These are phyloP conservation scores for Wallacemonas sp. DNA, from an alignment of 208 protist genomes.

Conservation along the genomic window DNA sequence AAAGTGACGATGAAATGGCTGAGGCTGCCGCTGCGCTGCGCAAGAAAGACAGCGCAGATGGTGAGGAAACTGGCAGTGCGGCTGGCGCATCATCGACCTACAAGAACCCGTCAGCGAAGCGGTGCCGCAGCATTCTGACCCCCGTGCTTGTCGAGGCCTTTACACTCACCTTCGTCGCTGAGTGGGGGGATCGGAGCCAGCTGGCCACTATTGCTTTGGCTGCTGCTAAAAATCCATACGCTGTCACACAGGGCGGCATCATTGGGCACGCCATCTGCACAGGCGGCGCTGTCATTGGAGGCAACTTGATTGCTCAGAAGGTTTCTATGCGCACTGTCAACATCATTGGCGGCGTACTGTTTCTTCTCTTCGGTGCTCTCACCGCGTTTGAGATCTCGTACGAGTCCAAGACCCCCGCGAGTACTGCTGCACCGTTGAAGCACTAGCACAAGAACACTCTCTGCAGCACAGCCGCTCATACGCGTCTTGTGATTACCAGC, in stretches of 20 bases:
- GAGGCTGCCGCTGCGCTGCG: slow-evolving; percentile 82
- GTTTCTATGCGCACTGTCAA: slow-evolving; percentile 84
- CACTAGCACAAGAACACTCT: no score
- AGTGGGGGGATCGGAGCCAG: slow-evolving; percentile 97
- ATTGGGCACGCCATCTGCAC: slow-evolving; percentile 96
- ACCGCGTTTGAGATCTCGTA: slow-evolving; percentile 65
- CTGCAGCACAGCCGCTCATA: no score
- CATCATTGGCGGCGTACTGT: slow-evolving; percentile 75
- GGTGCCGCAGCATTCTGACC: slow-evolving; percentile 55
- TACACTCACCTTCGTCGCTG: slow-evolving; percentile 95
- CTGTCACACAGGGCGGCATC: slow-evolving; percentile 92
- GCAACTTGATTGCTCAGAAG: slow-evolving; percentile 75
- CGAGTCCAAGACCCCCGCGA: slow-evolving; percentile 37
- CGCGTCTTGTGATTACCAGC: no score
- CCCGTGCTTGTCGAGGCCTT: slow-evolving; percentile 92
- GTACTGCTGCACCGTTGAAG: no score
- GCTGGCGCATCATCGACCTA: slow-evolving; percentile 29
- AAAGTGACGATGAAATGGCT: slow-evolving; percentile 88
- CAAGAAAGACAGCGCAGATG: slow-evolving; percentile 68
- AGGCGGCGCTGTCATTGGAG: slow-evolving; percentile 90
- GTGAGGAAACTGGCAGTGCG: slow-evolving; percentile 58
- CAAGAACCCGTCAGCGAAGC: slow-evolving; percentile 36
- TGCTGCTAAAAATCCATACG: slow-evolving; percentile 91
- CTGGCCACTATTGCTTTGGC: slow-evolving; percentile 95
- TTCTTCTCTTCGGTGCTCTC: slow-evolving; percentile 71